Conservation (phyloP, 305 asterid species). For the Ilex paraguariensis region DNA sequence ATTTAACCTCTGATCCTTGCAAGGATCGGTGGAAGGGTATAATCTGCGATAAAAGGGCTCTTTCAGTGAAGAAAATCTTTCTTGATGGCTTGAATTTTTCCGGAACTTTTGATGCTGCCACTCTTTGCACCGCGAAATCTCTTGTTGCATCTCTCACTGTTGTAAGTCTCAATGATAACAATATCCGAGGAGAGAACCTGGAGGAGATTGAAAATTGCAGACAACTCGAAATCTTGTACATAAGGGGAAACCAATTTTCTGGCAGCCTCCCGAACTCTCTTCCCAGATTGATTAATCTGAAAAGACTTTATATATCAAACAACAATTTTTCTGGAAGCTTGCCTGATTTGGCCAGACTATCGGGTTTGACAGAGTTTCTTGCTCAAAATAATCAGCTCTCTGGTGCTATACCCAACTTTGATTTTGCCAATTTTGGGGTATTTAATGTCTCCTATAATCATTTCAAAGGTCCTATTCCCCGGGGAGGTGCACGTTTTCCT, state of each 20-base stretch:
- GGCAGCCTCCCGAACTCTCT: constrained; percentile 35
- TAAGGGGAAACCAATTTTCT: constrained; percentile 31
- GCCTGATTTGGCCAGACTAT: constrained; percentile 34
- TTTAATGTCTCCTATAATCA: constrained; percentile 52
- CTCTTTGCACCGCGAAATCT: constrained; percentile 36
- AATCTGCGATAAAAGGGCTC: constrained; percentile 21
- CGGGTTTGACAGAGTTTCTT: constrained; percentile 24
- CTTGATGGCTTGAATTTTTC: constrained; percentile 36
- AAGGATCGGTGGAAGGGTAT: constrained; percentile 43
- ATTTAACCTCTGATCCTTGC: constrained; percentile 47
- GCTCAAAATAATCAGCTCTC: constrained; percentile 35
- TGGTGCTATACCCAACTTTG: constrained; percentile 30
- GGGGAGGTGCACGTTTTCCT: constrained; percentile 14
- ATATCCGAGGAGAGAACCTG: constrained; percentile 26
- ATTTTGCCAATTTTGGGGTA: constrained; percentile 21
- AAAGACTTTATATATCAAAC: constrained; percentile 38
- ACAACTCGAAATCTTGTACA: constrained; percentile 28
- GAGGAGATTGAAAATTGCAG: constrained; percentile 43
- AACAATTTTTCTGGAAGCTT: constrained; percentile 38
- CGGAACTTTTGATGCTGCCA: constrained; percentile 36
- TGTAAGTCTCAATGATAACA: constrained; percentile 30
- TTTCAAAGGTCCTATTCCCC: constrained; percentile 47
- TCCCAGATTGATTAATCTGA: constrained; percentile 32
- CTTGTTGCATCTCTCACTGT: constrained; percentile 26
- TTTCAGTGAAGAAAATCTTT: constrained; percentile 25